Conservation (phyloP, 2,329 filamentous ascomycete genomes). For the Celoporthe dispersa region DNA sequence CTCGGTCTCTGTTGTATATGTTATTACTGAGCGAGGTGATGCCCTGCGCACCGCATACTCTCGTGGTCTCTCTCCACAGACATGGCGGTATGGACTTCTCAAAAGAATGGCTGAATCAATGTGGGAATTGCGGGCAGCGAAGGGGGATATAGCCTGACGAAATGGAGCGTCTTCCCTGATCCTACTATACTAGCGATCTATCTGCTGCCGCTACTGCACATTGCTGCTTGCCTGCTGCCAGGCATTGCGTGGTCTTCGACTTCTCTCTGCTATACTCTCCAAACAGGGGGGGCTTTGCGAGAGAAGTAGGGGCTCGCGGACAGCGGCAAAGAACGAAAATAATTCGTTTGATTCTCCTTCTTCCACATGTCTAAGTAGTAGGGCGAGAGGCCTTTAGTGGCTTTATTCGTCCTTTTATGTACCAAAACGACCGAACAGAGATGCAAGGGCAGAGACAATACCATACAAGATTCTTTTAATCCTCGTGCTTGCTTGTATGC, state of each 20-base stretch:
- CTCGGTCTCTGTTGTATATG: constrained; percentile 8
- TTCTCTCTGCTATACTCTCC: constrained; percentile 1
- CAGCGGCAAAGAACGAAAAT: neutral
- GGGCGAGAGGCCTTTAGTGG: constrained; percentile 23
- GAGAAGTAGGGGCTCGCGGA: neutral
- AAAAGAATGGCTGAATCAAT: constrained; percentile 12
- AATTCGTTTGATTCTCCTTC: constrained; percentile 9
- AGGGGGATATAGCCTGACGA: constrained; percentile 2
- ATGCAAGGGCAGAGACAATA: constrained; percentile 11
- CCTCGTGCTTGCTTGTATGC: neutral
- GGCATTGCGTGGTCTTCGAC: neutral
- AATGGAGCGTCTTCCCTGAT: constrained; percentile 14
- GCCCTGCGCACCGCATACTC: constrained; percentile 16
- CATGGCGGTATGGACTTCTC: constrained; percentile 16
- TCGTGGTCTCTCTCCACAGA: constrained; percentile 20
- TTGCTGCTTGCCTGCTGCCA: constrained; percentile 17
- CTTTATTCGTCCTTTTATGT: constrained; percentile 17
- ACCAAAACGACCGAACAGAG: constrained; percentile 4
- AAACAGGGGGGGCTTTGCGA: neutral
- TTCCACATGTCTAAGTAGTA: constrained; percentile 20
- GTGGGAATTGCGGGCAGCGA: constrained; percentile 11
- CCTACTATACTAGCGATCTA: constrained; percentile 29
- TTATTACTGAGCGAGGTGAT: constrained; percentile 17
- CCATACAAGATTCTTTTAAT: neutral
- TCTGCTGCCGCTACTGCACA: constrained; percentile 22